These are phyloP conservation scores for Fusarium sp. DNA, from an alignment of 2,329 filamentous ascomycete genomes.

Conservation along the genomic window DNA sequence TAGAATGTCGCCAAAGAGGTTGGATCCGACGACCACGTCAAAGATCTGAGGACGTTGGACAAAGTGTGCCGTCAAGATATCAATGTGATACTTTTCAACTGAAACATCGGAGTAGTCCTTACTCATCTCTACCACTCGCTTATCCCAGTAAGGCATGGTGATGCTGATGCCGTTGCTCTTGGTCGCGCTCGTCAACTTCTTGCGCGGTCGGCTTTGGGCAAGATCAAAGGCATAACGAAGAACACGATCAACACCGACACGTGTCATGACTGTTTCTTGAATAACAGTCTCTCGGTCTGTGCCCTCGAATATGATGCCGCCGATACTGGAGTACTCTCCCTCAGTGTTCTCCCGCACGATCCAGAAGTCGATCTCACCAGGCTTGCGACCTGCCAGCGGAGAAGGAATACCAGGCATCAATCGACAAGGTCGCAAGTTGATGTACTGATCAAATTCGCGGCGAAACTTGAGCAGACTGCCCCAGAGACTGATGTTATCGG, in stretches of 20 bases:
- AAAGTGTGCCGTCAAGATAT: slow-evolving; percentile 76
- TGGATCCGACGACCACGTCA: slow-evolving; percentile 76
- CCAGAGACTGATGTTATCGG: slow-evolving; percentile 79
- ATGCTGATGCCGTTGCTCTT: slow-evolving; percentile 78
- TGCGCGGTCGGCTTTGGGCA: slow-evolving; percentile 69
- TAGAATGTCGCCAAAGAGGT: slow-evolving; percentile 76
- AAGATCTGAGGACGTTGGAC: slow-evolving; percentile 71
- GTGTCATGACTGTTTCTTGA: slow-evolving; percentile 75
- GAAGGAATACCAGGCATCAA: slow-evolving; percentile 72
- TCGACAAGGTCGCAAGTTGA: slow-evolving; percentile 76
- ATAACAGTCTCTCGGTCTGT: slow-evolving; percentile 73
- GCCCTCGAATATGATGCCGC: slow-evolving; percentile 72
- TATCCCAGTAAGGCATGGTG: slow-evolving; percentile 79
- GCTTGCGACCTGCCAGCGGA: slow-evolving; percentile 66
- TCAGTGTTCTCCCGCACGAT: slow-evolving; percentile 78
- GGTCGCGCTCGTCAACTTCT: slow-evolving; percentile 75
- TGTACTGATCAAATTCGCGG: slow-evolving; percentile 77
- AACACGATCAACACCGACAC: slow-evolving; percentile 71
- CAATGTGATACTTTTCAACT: slow-evolving; percentile 76
- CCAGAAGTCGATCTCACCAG: slow-evolving; percentile 76
- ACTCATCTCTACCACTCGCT: slow-evolving; percentile 68
- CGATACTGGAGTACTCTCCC: slow-evolving; percentile 77
- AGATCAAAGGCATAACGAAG: slow-evolving; percentile 76
- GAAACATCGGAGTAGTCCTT: slow-evolving; percentile 71
- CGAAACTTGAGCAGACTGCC: slow-evolving; percentile 76